Conservation (phyloP, 257 asterid species). For the Lavandula angustifolia region DNA sequence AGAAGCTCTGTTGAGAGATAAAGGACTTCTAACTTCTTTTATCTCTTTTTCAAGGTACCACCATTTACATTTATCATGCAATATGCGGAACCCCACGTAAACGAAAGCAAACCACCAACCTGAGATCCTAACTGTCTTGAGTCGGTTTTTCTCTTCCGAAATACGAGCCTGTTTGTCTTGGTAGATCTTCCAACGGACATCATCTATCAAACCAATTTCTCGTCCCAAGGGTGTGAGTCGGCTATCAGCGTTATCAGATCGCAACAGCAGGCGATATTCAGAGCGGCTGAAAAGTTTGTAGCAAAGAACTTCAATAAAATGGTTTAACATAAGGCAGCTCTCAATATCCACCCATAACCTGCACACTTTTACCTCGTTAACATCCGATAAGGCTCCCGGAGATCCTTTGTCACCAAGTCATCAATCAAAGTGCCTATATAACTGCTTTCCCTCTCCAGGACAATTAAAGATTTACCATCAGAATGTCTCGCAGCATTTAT, state of each 20-base stretch:
- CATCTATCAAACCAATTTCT: conserved; percentile 90
- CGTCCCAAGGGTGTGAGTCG: conserved; percentile 94
- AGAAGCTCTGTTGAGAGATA: conserved; percentile 1
- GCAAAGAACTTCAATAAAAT: conserved; percentile 7
- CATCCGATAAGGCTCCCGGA: conserved; percentile 98
- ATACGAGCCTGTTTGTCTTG: conserved; percentile 85
- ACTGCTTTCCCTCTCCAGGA: conserved; percentile 98
- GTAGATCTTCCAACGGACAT: conserved; percentile 72
- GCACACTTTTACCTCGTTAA: conserved; percentile 61
- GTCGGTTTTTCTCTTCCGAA: conserved; percentile 78
- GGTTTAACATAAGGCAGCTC: conserved; percentile 20
- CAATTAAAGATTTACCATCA: conserved; percentile 74
- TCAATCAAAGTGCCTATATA: conserved; percentile 93
- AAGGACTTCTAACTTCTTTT: neutral
- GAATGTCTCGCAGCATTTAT: conserved; percentile 95
- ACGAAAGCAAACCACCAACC: conserved; percentile 45
- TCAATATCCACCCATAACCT: neutral
- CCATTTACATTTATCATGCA: conserved; percentile 5
- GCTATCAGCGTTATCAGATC: conserved; percentile 97
- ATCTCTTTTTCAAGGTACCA: neutral
- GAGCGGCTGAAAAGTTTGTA: conserved; percentile 65
- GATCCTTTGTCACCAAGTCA: conserved; percentile 97
- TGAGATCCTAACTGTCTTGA: conserved; percentile 69
- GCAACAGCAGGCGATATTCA: conserved; percentile 87
- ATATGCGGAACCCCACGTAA: neutral